These are phyloP conservation scores for Sclerotinia subarctica DNA, from an alignment of 2,329 filamentous ascomycete species.

Conservation along the genomic window DNA sequence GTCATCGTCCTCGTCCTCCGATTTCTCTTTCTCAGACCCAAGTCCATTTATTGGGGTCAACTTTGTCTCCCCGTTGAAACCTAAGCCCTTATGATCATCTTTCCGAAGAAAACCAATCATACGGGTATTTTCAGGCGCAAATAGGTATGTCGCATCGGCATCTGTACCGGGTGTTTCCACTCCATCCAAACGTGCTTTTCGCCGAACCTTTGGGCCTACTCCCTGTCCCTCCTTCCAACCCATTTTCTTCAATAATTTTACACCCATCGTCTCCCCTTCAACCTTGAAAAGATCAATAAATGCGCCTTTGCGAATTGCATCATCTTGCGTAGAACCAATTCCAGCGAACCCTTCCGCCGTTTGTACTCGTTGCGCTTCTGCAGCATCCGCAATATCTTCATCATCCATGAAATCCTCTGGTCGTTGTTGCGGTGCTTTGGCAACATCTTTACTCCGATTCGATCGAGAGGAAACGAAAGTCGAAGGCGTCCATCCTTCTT, in stretches of 20 bases:
- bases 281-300: conserved; percentile 70
- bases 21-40: conserved; percentile 38
- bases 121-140: conserved; percentile 76
- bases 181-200: conserved; percentile 66
- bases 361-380: conserved; percentile 71
- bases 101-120: conserved; percentile 67
- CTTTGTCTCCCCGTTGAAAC: conserved; percentile 58
- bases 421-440: conserved; percentile 55
- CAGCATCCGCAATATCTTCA: conserved; percentile 84
- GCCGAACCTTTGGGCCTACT: conserved; percentile 79
- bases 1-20: conserved; percentile 48
- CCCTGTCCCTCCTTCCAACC: conserved; percentile 95
- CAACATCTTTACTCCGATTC: conserved; percentile 67
- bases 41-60: conserved; percentile 42
- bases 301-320: conserved; percentile 47
- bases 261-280: conserved; percentile 80
- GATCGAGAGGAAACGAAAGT: conserved; percentile 87
- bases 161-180: conserved; percentile 34
- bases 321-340: conserved; percentile 64
- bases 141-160: conserved; percentile 58
- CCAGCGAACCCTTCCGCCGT: conserved; percentile 72
- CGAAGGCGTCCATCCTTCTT: conserved; percentile 94
- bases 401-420: conserved; percentile 98
- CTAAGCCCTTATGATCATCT: conserved; percentile 67
- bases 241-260: conserved; percentile 84